Base-by-base conservation (phyloP, 1,284 basidiomycete genomes). In the Ceratobasidium papillatum region DNA sequence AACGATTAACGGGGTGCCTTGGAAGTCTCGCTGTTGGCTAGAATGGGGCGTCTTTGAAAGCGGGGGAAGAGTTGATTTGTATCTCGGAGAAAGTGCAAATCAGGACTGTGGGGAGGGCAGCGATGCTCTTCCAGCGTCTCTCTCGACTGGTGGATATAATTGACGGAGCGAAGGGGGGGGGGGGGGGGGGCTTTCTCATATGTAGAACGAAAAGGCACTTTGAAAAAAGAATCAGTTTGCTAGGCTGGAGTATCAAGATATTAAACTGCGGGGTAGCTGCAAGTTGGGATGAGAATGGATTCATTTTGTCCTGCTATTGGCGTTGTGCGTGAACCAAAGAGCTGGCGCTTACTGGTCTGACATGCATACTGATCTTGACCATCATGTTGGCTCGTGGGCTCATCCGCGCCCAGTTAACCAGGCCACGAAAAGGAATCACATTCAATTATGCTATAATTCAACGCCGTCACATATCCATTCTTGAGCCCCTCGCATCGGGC, bases 1-100 rank as follows among this genome's bases (percentile, higher is more conserved):
- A 11, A 85, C 82, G 12, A 84, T 90, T 30, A 84, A 90, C 75
- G 88, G 87, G 0, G 78, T 84, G 73, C 82, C 84, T 12, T 89
- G 87, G 84, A 85, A 87, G 74, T 89, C 88, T 2, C 88, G 85
- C 76, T 90, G 88, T 75, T 90, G 85, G 78, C 80, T 90, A 68
- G 88, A 89, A 41, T 90, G 88, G 88, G 86, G 88, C 56, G 86
- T 86, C 17, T 90, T 90, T 78, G 83, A 81, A 12, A 80, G 78
- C 3, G 88, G 88, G 3, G 84, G 87, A 3, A 81, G 84, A 19
- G 83, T 90, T 34, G 84, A 84, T 62, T 79, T 85, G 34, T 85
- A 88, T 79, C 80, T 90, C 52, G 87, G 87, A 7, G 82, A 85
- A 73, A 83, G 88, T 78, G 85, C 86, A 65, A 84, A 81, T 52